phyloP scores from a whole-genome alignment of 140 eudicot species.

The Oenanthe javanica region DNA sequence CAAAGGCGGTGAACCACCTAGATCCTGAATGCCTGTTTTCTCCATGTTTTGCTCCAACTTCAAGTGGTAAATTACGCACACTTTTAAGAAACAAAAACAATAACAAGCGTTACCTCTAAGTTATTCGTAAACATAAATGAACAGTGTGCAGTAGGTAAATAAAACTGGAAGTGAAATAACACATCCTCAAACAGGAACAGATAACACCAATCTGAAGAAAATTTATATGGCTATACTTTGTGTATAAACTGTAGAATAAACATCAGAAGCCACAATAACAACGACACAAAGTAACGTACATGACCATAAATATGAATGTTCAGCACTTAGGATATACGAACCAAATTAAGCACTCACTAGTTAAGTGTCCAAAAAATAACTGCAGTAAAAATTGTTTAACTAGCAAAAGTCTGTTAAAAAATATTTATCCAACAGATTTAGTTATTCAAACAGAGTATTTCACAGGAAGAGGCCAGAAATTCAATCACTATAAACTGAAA shows the following conservation, averaged over 20 bases:
- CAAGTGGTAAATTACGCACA: not conserved
- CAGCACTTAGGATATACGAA: not conserved
- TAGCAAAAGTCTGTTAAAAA: no score
- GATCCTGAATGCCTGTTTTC: slow-evolving; percentile 22
- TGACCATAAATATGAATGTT: not conserved
- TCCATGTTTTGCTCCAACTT: slow-evolving; percentile 38
- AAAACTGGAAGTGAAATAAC: not conserved
- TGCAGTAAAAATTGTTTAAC: no score
- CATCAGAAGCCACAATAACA: not conserved
- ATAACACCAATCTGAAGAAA: not conserved
- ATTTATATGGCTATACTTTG: not conserved
- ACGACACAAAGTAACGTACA: not conserved
- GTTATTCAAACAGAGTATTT: not conserved
- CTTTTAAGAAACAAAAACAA: not conserved
- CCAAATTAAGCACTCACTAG: not conserved
- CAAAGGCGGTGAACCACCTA: slow-evolving; percentile 21
- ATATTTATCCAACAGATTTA: not conserved
- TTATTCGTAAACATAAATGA: not conserved
- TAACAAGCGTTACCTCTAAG: not conserved
- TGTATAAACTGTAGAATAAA: not conserved
- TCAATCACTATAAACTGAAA: not conserved
- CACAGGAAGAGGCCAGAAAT: not conserved
- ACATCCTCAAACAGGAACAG: not conserved
- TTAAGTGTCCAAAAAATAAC: not conserved
- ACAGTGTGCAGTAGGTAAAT: not conserved